Percentiles rank a stretch among this genome's conserved stretches.
These are phyloP conservation scores for Aspergillus sp. DNA, from an alignment of 2,329 filamentous ascomycete genomes.

Conservation along the genomic window DNA sequence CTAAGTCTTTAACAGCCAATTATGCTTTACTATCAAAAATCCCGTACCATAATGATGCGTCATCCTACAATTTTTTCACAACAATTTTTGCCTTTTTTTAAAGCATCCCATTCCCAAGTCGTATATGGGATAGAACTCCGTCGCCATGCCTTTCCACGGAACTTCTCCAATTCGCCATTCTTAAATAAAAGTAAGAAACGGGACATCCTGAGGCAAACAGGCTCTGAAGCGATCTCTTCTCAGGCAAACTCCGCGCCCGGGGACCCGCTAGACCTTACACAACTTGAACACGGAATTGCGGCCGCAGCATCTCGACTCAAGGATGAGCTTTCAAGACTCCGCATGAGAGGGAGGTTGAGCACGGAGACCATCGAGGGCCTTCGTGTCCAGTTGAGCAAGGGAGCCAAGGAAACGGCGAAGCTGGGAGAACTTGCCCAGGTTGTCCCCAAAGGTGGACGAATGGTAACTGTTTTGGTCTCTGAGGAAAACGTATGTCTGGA, in stretches of 20 bases:
- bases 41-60: not conserved
- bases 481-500: constrained; percentile 59
- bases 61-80: not conserved
- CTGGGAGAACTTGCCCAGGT: constrained; percentile 67
- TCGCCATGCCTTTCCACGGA: constrained; percentile 7
- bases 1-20: too few relatives aligned
- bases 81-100: not conserved
- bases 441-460: constrained; percentile 61
- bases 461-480: constrained; percentile 61
- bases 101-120: not conserved
- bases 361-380: constrained; percentile 61
- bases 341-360: constrained; percentile 63
- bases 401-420: constrained; percentile 50
- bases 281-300: constrained; percentile 57
- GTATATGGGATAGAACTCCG: not conserved
- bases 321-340: constrained; percentile 61
- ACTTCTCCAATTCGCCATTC: constrained; percentile 44
- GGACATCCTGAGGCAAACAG: constrained; percentile 51
- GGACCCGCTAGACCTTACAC: constrained; percentile 62
- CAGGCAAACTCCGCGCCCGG: constrained; percentile 34
- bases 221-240: constrained; percentile 29
- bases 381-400: constrained; percentile 59
- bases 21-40: not conserved
- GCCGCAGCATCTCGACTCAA: constrained; percentile 57
- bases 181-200: constrained; percentile 56